A percentile compares a stretch with the other conserved stretches of the same genome.
These are phyloP conservation scores for Annulohypoxylon moriforme DNA, from an alignment of 495 filamentous ascomycete genomes.

Conservation along the genomic window DNA sequence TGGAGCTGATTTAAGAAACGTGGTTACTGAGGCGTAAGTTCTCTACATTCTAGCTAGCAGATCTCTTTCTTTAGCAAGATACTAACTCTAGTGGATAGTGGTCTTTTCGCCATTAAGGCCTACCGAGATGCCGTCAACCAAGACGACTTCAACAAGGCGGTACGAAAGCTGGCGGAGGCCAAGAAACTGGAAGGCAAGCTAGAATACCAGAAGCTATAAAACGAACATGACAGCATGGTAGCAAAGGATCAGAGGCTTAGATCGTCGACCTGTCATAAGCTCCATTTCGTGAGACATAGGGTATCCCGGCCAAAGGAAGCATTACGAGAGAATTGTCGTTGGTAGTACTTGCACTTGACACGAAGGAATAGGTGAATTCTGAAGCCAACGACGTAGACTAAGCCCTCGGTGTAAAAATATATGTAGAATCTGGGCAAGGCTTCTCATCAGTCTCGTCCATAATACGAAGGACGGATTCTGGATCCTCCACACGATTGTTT, in stretches of 20 bases:
- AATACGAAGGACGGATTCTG: slow-evolving; percentile 21
- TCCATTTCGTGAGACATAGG: neutral
- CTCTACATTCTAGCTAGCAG: neutral
- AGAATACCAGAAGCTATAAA: slow-evolving; percentile 96
- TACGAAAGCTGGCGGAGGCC: slow-evolving; percentile 93
- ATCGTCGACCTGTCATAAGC: neutral
- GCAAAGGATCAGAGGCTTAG: neutral
- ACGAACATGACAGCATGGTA: neutral
- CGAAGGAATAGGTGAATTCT: neutral
- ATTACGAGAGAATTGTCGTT: slow-evolving; percentile 16
- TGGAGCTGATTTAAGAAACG: slow-evolving; percentile 96
- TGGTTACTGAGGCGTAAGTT: slow-evolving; percentile 97
- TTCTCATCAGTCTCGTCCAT: slow-evolving; percentile 7
- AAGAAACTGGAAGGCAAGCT: slow-evolving; percentile 99
- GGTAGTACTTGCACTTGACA: neutral
- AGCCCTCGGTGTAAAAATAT: slow-evolving; percentile 28
- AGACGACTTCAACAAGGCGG: slow-evolving; percentile 99
- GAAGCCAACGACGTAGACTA: slow-evolving; percentile 3
- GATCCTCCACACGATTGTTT: neutral
- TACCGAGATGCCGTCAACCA: slow-evolving; percentile 95
- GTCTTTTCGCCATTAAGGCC: slow-evolving; percentile 97
- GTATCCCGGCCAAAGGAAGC: neutral
- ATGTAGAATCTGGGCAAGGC: slow-evolving; percentile 23
- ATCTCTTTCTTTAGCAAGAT: neutral
- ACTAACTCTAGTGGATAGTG: slow-evolving; percentile 63